A percentile compares a stretch with the other conserved stretches of the same genome.
Evolutionary conservation across 2,329 filamentous ascomycete species (phyloP).

Genomic region (Penicillium polonicum): DNA sequence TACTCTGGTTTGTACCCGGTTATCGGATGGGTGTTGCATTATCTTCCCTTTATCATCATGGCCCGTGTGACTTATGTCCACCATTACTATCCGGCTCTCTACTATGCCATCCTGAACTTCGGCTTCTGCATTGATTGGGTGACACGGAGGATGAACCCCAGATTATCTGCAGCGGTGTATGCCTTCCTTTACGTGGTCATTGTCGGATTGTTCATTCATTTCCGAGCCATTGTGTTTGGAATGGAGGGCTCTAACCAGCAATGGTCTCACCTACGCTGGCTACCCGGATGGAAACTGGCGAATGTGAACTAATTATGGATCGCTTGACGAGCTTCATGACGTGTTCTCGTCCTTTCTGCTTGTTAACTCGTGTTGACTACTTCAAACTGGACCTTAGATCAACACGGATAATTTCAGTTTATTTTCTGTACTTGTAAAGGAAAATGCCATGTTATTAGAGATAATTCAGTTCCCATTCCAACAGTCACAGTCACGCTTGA

Average conservation of each 20-base stretch:
- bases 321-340: not conserved
- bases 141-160: slow-evolving; percentile 64
- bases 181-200: slow-evolving; percentile 69
- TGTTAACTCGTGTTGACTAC: not conserved
- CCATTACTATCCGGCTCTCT: slow-evolving; percentile 97
- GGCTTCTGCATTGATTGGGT: slow-evolving; percentile 89
- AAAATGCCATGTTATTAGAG: not conserved
- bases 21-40: slow-evolving; percentile 94
- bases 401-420: not conserved
- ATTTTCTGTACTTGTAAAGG: not conserved
- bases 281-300: slow-evolving; percentile 79
- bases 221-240: slow-evolving; percentile 93
- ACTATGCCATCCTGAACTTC: slow-evolving; percentile 88
- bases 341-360: not conserved
- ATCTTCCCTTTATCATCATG: slow-evolving; percentile 94
- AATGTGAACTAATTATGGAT: slow-evolving; percentile 61
- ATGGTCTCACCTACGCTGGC: slow-evolving; percentile 93
- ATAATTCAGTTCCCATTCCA: not conserved
- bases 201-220: slow-evolving; percentile 81
- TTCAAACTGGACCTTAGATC: not conserved
- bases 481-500: not conserved
- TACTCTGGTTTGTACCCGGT: slow-evolving; percentile 89
- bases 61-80: slow-evolving; percentile 98
- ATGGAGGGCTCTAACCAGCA: slow-evolving; percentile 83
- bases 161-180: slow-evolving; percentile 68